phyloP scores from a whole-genome alignment of 2,329 filamentous ascomycete genomes.

The Drechslerella coelobrocha region DNA sequence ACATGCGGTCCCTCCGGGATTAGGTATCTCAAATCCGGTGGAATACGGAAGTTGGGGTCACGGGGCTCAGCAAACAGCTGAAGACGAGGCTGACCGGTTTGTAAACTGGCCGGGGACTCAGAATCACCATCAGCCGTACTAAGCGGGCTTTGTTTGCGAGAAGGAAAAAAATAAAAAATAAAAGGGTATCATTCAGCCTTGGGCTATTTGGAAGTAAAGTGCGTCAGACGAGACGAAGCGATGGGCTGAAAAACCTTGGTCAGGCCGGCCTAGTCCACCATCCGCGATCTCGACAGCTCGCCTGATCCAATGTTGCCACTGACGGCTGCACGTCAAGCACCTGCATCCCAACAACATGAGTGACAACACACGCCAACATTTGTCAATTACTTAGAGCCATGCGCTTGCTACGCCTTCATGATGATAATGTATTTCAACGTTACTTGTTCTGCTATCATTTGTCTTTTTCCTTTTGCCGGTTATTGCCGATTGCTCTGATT shows the following conservation, averaged over 20 bases:
- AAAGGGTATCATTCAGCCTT: constrained; percentile 6
- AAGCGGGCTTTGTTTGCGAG: background rate
- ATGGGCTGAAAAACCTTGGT: constrained; percentile 5
- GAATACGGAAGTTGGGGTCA: constrained; percentile 43
- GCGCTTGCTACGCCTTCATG: background rate
- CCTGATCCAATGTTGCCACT: constrained; percentile 21
- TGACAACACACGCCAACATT: background rate
- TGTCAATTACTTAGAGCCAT: background rate
- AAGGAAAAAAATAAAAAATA: constrained; percentile 2
- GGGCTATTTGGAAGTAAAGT: constrained; percentile 21
- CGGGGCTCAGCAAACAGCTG: constrained; percentile 24
- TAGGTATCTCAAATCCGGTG: constrained; percentile 41
- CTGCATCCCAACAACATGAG: background rate
- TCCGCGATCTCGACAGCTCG: constrained; percentile 33
- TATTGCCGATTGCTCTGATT: background rate
- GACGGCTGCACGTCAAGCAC: background rate
- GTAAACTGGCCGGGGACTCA: constrained; percentile 38
- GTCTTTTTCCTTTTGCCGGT: background rate
- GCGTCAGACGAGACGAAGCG: constrained; percentile 33
- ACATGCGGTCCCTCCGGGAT: constrained; percentile 36
- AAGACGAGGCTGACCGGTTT: constrained; percentile 40
- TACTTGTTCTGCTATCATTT: constrained; percentile 7
- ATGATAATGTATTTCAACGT: background rate
- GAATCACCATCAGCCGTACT: constrained; percentile 44
- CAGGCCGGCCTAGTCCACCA: constrained; percentile 35